Percentiles rank a stretch among this genome's conserved stretches.
Conservation (phyloP, 805 yeast genomes). For the Yamadazyma akitaensis region DNA sequence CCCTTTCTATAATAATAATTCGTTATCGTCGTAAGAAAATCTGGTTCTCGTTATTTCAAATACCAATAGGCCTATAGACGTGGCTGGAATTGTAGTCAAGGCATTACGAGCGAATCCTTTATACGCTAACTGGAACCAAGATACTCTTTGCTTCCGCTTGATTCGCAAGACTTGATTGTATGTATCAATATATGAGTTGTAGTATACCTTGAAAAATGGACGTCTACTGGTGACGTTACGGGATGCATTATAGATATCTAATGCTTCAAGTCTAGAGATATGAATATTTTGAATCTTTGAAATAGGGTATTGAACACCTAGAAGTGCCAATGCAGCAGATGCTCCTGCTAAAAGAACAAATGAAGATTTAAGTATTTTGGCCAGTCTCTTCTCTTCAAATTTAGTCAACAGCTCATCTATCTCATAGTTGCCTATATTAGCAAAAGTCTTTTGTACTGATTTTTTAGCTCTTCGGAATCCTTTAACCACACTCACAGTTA, state of each 20-base stretch:
- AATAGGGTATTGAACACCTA: conserved; percentile 81
- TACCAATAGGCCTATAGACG: conserved; percentile 80
- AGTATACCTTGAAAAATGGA: conserved; percentile 52
- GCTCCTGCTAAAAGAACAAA: conserved; percentile 84
- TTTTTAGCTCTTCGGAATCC: conserved; percentile 42
- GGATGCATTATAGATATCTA: conserved; percentile 56
- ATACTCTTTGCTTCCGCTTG: conserved; percentile 49
- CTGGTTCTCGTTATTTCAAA: conserved; percentile 73
- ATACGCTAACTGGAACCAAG: conserved; percentile 68
- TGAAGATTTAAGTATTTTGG: conserved; percentile 56
- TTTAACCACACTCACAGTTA: conserved; percentile 44
- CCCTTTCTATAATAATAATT: background rate
- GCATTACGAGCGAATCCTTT: conserved; percentile 76
- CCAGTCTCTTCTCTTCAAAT: conserved; percentile 35
- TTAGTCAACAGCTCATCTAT: conserved; percentile 21
- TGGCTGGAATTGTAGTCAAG: conserved; percentile 77
- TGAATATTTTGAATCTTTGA: conserved; percentile 77
- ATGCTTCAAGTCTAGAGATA: conserved; percentile 72
- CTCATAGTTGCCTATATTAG: conserved; percentile 16
- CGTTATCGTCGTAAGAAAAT: conserved; percentile 29
- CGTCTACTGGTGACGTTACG: conserved; percentile 18
- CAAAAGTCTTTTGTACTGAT: conserved; percentile 12
- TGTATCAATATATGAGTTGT: conserved; percentile 75
- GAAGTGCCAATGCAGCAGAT: conserved; percentile 72
- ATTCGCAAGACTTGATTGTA: conserved; percentile 55